Evolutionary conservation across 768 basidiomycete species (phyloP).

Genomic region (Saitozyma sp.): DNA sequence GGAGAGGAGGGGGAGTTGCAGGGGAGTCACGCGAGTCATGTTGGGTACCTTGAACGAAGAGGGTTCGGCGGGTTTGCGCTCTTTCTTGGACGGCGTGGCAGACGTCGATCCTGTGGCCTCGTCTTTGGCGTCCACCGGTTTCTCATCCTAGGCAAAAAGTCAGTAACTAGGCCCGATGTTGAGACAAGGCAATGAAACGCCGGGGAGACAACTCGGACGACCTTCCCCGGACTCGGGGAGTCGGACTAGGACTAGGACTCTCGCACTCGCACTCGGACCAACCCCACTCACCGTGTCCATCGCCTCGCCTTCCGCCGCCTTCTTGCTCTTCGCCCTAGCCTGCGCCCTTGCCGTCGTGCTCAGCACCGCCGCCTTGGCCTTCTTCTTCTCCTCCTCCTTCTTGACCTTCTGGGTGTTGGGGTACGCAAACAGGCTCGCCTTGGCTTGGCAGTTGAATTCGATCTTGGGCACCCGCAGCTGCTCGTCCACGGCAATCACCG

Average conservation of each 20-base stretch:
- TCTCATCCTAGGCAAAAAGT: constrained; percentile 58
- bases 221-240: too few species aligned
- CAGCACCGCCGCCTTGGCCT: constrained; percentile 90
- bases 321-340: constrained; percentile 85
- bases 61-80: constrained; percentile 67
- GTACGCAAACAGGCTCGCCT: constrained; percentile 89
- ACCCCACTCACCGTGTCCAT: constrained; percentile 63
- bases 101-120: constrained; percentile 9
- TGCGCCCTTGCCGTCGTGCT: constrained; percentile 98
- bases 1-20: constrained; percentile 77
- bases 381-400: constrained; percentile 86
- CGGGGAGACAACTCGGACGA: too few species aligned
- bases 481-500: constrained; percentile 84
- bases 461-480: constrained; percentile 92
- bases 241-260: background rate
- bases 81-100: constrained; percentile 54
- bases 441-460: constrained; percentile 84
- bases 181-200: background rate
- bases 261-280: background rate
- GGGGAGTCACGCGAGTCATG: constrained; percentile 87
- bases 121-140: constrained; percentile 60
- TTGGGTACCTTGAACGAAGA: constrained; percentile 74
- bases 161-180: constrained; percentile 1
- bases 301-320: constrained; percentile 69
- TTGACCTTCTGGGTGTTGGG: constrained; percentile 80